A percentile compares a stretch with the other conserved stretches of the same genome.
Conservation (phyloP, 495 filamentous ascomycete genomes). For the Neurospora discreta region DNA sequence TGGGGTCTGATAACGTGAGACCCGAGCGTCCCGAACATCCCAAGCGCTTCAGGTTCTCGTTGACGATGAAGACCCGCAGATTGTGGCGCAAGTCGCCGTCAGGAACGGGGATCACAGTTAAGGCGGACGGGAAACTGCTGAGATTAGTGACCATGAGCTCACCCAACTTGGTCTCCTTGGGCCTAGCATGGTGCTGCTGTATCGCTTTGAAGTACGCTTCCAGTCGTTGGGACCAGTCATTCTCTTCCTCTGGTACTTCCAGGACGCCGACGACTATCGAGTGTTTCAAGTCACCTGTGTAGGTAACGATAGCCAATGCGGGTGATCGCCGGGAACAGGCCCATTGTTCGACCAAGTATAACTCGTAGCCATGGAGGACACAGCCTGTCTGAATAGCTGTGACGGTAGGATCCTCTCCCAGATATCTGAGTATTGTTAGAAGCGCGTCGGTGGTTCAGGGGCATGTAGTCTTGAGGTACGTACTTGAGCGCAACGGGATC, state of each 20-base stretch:
- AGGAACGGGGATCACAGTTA: conserved; percentile 82
- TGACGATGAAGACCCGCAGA: conserved; percentile 80
- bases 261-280: conserved; percentile 69
- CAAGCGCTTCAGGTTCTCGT: conserved; percentile 85
- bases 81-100: conserved; percentile 76
- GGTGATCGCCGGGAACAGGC: conserved; percentile 83
- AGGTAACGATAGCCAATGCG: conserved; percentile 85
- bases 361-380: conserved; percentile 71
- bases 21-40: conserved; percentile 86
- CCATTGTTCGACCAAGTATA: conserved; percentile 97
- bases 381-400: conserved; percentile 59
- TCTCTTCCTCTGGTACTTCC: conserved; percentile 71
- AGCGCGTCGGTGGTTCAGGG: neutral
- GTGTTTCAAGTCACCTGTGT: conserved; percentile 78
- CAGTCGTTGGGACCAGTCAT: conserved; percentile 66
- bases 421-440: conserved; percentile 42
- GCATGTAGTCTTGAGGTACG: conserved; percentile 1
- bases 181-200: conserved; percentile 69
- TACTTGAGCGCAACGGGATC: conserved; percentile 62
- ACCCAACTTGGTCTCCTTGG: conserved; percentile 72
- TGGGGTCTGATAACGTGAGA: conserved; percentile 64
- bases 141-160: conserved; percentile 90
- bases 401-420: conserved; percentile 77
- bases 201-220: conserved; percentile 79
- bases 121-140: conserved; percentile 73